phyloP scores from a whole-genome alignment of 176 grass and related monocot genomes.

The Sorghum bicolor region DNA sequence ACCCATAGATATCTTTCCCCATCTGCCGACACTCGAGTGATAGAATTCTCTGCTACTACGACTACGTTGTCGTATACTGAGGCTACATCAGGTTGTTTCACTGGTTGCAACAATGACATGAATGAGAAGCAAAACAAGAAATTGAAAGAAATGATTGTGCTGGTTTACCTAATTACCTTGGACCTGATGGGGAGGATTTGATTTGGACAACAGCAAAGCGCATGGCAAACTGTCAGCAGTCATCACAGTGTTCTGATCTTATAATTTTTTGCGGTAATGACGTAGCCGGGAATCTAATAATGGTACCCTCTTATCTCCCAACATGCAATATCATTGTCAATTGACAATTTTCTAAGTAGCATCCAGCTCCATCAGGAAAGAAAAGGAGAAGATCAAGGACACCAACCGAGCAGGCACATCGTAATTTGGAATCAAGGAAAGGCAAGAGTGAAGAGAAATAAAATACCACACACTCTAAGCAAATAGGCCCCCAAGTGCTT shows the following conservation, averaged over 20 bases:
- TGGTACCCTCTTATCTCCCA: not conserved
- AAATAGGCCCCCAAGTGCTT: not conserved
- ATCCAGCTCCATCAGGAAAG: constrained; percentile 1
- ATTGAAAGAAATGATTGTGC: constrained; percentile 21
- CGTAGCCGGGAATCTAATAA: constrained; percentile 37
- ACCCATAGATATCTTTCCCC: constrained; percentile 13
- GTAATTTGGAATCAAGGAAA: constrained; percentile 25
- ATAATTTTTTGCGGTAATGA: constrained; percentile 25
- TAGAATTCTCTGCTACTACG: not conserved
- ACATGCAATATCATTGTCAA: constrained; percentile 22
- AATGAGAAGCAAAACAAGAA: constrained; percentile 12
- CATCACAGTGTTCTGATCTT: constrained; percentile 20
- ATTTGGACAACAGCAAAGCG: constrained; percentile 30
- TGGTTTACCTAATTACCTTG: constrained; percentile 24
- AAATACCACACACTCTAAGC: not conserved
- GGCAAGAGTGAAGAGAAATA: not conserved
- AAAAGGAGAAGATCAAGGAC: constrained; percentile 20
- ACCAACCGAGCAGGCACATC: not conserved
- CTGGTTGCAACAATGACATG: constrained; percentile 16
- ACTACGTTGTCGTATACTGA: constrained; percentile 17
- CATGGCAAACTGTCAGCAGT: constrained; percentile 25
- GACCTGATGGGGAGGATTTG: constrained; percentile 19
- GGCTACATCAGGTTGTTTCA: constrained; percentile 34
- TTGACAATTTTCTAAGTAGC: constrained; percentile 21
- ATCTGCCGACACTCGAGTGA: constrained; percentile 40